Conservation (phyloP, 2,329 filamentous ascomycete genomes). For the Fusarium sp. region DNA sequence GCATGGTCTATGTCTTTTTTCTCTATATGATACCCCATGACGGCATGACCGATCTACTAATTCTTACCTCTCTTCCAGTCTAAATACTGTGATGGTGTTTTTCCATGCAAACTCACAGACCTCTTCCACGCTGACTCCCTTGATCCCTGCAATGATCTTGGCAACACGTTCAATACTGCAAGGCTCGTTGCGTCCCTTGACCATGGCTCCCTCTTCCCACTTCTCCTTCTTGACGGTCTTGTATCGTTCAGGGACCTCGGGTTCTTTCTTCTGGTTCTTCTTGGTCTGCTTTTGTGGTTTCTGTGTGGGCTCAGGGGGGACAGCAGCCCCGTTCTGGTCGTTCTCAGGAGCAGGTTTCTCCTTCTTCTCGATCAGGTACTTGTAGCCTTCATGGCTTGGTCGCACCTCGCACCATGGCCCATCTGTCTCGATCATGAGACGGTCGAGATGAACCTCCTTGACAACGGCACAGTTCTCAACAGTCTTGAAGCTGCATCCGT, state of each 20-base stretch:
- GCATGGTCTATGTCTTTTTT: slow-evolving; percentile 43
- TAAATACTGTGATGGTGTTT: slow-evolving; percentile 85
- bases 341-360: slow-evolving; percentile 32
- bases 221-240: slow-evolving; percentile 96
- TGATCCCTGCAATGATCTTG: slow-evolving; percentile 88
- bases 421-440: slow-evolving; percentile 94
- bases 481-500: slow-evolving; percentile 96
- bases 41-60: slow-evolving; percentile 14
- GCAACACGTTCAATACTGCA: slow-evolving; percentile 88
- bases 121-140: slow-evolving; percentile 81
- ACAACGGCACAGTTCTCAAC: slow-evolving; percentile 90
- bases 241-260: slow-evolving; percentile 76
- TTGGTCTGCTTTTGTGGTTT: slow-evolving; percentile 54
- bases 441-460: slow-evolving; percentile 78
- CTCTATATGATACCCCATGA: slow-evolving; percentile 47
- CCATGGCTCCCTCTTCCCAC: slow-evolving; percentile 86
- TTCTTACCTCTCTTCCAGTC: slow-evolving; percentile 60
- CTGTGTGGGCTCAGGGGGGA: slow-evolving; percentile 22
- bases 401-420: slow-evolving; percentile 98
- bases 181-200: slow-evolving; percentile 96
- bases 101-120: slow-evolving; percentile 88
- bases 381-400: slow-evolving; percentile 85
- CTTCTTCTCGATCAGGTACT: slow-evolving; percentile 66
- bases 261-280: slow-evolving; percentile 68
- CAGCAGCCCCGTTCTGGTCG: slow-evolving; percentile 38